phyloP scores from a whole-genome alignment of 306 rosid genomes.

The Acacia crassicarpa region DNA sequence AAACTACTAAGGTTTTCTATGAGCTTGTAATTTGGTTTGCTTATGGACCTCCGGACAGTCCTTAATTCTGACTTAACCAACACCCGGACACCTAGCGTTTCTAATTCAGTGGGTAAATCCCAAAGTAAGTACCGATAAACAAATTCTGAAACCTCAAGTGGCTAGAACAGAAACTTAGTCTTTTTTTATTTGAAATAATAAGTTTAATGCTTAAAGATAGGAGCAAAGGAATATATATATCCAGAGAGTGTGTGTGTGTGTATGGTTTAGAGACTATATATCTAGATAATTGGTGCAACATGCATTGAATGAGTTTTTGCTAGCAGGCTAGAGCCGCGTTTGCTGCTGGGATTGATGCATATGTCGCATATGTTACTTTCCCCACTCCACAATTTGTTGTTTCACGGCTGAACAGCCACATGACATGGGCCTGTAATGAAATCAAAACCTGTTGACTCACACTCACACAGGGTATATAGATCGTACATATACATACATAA shows the following conservation, averaged over 20 bases:
- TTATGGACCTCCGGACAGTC: conserved; percentile 34
- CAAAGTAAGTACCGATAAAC: background rate
- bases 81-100: conserved; percentile 3
- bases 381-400: background rate
- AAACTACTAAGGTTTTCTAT: conserved; percentile 31
- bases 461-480: background rate
- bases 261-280: background rate
- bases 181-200: background rate
- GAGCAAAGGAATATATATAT: background rate
- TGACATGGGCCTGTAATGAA: background rate
- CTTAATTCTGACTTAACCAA: conserved; percentile 39
- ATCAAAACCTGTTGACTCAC: background rate
- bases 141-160: background rate
- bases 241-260: background rate
- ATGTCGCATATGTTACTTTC: conserved; percentile 4
- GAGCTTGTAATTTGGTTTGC: conserved; percentile 14
- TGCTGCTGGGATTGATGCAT: background rate
- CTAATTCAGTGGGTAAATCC: background rate
- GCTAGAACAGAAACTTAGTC: background rate
- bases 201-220: background rate
- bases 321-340: conserved; percentile 5
- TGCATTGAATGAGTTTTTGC: conserved; percentile 21
- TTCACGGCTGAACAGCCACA: background rate
- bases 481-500: background rate
- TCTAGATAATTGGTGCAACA: background rate